Base-by-base conservation (phyloP, 345 rosid species). In the Syzygium grande region DNA sequence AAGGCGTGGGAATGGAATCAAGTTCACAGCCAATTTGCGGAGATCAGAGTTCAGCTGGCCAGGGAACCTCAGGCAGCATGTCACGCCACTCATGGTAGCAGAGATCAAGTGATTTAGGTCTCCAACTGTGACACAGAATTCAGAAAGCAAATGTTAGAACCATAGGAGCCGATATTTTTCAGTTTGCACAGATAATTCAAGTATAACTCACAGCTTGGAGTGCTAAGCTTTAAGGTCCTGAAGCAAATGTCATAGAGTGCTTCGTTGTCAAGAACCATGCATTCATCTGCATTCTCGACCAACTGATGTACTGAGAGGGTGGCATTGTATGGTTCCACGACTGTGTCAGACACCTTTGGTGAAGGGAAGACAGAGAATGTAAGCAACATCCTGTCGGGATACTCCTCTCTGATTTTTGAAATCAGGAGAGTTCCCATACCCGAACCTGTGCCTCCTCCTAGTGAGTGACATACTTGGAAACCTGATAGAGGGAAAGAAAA, bases 301-400 rank as follows among this genome's bases (percentile, higher is more conserved):
- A 97, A 92, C 91, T 97, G 99, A 87, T 97, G 99, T 87, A 97
- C 99, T 2, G 99, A 97, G 89, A 97, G 98, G 87, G 99, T 97
- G 17, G 99, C 99, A 85, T 97, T 97, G 90, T 97, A 97, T 2
- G 99, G 99, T 91, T 97, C 99, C 86, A 97, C 99, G n/a, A 97
- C 99, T 1, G 99, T 97, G 94, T 97, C 99, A 23, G 99, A 97
- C 92, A 97, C 99, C 89, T 97, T 97, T 13, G 99, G 99, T 41
- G 99, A 97, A 56, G 99, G 99, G 90, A 97, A 97, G 89, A 97
- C 99, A 34, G 99, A 97, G 98, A 97, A 97, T 14, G 99, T 96
- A 61, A 97, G 94, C 99, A 97, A 95, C 99, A 97, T 97, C 89
- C 99, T 93, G 92, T 97, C 99, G 41, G 99, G 99, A 78, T 97